These are phyloP conservation scores for Ilex aquifolium DNA, from an alignment of 257 asterid genomes.

Conservation along the genomic window DNA sequence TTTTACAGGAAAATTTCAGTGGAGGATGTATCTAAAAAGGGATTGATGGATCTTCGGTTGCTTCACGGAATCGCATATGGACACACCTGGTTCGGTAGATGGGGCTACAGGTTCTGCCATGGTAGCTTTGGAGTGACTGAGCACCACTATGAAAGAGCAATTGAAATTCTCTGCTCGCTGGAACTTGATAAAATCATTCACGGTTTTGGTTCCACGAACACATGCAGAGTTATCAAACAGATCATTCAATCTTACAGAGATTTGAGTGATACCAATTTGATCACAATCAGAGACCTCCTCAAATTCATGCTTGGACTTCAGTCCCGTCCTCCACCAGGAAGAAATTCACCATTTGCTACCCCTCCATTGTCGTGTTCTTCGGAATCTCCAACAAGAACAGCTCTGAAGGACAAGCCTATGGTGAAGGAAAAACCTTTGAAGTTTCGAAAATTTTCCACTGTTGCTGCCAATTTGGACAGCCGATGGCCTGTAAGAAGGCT, in stretches of 20 bases:
- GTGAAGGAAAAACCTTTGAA: conserved; percentile 36
- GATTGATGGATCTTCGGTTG: conserved; percentile 66
- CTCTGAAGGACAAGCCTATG: conserved; percentile 19
- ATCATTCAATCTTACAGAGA: conserved; percentile 51
- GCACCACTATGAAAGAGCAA: conserved; percentile 56
- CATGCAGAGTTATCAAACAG: conserved; percentile 30
- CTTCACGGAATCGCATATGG: conserved; percentile 87
- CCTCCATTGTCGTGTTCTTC: conserved; percentile 14
- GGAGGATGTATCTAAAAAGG: conserved; percentile 76
- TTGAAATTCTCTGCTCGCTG: conserved; percentile 56
- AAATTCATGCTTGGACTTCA: conserved; percentile 58
- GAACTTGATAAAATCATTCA: conserved; percentile 49
- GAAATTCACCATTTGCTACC: conserved; percentile 9
- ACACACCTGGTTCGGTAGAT: conserved; percentile 80
- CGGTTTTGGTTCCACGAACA: conserved; percentile 33
- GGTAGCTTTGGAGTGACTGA: conserved; percentile 92
- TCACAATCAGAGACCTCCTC: conserved; percentile 59
- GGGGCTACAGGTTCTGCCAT: conserved; percentile 78
- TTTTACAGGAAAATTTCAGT: conserved; percentile 60
- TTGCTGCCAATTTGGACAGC: conserved; percentile 73
- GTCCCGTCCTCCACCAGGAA: conserved; percentile 23
- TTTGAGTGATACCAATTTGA: conserved; percentile 46
- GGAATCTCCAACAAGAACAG: conserved; percentile 19
- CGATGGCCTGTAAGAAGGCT: conserved; percentile 88
- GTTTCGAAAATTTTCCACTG: conserved; percentile 57